A percentile compares a stretch with the other conserved stretches of the same genome.
These are phyloP conservation scores for Trichodelitschia bisporula DNA, from an alignment of 495 filamentous ascomycete genomes.

Conservation along the genomic window DNA sequence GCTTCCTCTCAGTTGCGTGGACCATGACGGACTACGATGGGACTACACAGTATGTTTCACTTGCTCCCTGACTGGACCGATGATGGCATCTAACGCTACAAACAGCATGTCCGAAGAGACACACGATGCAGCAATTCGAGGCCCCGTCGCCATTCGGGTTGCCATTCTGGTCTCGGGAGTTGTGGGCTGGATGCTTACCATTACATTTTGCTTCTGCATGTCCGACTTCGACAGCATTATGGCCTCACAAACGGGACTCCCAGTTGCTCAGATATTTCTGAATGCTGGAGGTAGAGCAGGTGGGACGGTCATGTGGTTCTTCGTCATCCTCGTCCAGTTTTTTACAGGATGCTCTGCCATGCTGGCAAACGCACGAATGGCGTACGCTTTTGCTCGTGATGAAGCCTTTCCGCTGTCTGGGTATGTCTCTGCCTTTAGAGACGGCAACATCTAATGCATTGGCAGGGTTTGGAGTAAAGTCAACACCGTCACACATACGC, in stretches of 20 bases:
- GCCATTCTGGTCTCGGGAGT: constrained; percentile 41
- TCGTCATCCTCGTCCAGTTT: constrained; percentile 43
- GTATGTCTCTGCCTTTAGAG: constrained; percentile 14
- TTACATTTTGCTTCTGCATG: constrained; percentile 45
- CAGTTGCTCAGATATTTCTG: constrained; percentile 45
- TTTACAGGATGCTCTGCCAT: constrained; percentile 50
- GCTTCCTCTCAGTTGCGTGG: constrained; percentile 42
- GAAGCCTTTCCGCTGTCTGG: constrained; percentile 41
- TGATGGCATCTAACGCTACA: too few relatives aligned
- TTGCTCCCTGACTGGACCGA: too few relatives aligned
- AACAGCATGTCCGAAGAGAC: constrained; percentile 48
- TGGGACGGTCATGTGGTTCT: constrained; percentile 42
- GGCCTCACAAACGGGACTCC: constrained; percentile 35
- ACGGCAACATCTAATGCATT: constrained; percentile 1
- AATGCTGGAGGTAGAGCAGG: constrained; percentile 37
- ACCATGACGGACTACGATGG: constrained; percentile 59
- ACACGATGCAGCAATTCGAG: constrained; percentile 40
- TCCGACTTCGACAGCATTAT: constrained; percentile 37
- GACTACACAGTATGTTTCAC: constrained; percentile 33
- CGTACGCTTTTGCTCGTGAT: constrained; percentile 46
- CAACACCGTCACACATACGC: constrained; percentile 32
- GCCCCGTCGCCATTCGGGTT: constrained; percentile 36
- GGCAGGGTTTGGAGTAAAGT: constrained; percentile 29
- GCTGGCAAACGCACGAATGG: constrained; percentile 49
- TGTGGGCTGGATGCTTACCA: constrained; percentile 38